Evolutionary conservation across 164 flowering plant genomes (phyloP), one percentile per base, ranked within the genome.

Genomic region (Vitis rotundifolia): DNA sequence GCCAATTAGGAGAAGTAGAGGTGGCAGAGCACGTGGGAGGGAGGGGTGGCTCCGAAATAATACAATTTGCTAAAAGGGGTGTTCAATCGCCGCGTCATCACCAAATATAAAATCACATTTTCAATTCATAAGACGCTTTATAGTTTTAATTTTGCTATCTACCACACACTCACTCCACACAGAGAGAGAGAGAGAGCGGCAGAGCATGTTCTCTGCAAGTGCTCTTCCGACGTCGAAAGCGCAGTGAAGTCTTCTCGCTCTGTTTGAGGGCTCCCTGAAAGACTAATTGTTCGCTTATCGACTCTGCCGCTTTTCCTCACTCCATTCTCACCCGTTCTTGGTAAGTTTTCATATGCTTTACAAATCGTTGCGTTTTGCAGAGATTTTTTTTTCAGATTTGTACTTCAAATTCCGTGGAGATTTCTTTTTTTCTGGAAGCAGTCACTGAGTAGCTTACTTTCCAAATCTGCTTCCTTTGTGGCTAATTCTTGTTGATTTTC

Each of bases 1-100:
- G 16, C 28, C 59, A 8, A 14, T 2, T 56, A 8, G 1, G 18
- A 19, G 22, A 16, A 2, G 26, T 57, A 29, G 3, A 0, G n/a
- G 12, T 16, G 58, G 19, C 9, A n/a, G 59, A 8, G 59, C 59
- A 22, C 28, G 59, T 56, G 16, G 19, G 59, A 13, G n/a, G 14
- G 56, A 53, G n/a, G 6, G n/a, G n/a, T 15, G 14, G 14, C n/a
- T 14, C 8, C 26, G 16, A 9, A 19, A 10, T 11, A 19, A 16
- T 57, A n/a, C 22, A 19, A 57, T 22, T 19, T 6, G 28, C 28
- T 11, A 5, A 13, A 19, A n/a, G 8, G n/a, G 49, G 11, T 49
- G 68, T 64, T 55, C 57, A 54, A 63, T 63, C 63, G 73, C 73
- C 68, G 68, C 73, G 57, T 55, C 68, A 63, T 63, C 56, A 51